Conservation (phyloP, 352 stramenopile species). For the Globisporangium camurandrum region DNA sequence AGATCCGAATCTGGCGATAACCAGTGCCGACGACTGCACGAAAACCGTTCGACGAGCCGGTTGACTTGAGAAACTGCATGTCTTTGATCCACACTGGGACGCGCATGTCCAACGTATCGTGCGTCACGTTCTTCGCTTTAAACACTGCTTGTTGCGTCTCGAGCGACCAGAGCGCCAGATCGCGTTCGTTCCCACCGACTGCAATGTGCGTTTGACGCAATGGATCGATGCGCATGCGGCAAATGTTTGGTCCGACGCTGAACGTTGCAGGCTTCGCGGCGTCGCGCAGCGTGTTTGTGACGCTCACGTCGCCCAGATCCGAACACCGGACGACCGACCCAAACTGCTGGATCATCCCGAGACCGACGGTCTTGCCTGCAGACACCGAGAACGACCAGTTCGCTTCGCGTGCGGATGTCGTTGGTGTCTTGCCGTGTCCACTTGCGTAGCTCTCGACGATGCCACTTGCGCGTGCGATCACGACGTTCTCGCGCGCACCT, state of each 20-base stretch:
- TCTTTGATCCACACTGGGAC: constrained; percentile 88
- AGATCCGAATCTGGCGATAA: constrained; percentile 76
- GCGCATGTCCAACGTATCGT: constrained; percentile 84
- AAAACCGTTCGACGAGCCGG: constrained; percentile 57
- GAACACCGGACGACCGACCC: constrained; percentile 69
- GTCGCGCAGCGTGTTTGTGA: constrained; percentile 38
- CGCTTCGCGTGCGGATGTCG: constrained; percentile 21
- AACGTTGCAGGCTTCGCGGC: constrained; percentile 34
- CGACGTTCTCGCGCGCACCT: constrained; percentile 34
- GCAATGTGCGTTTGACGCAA: constrained; percentile 46
- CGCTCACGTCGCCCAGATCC: constrained; percentile 38
- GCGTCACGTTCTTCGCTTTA: constrained; percentile 80
- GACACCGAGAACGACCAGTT: constrained; percentile 38
- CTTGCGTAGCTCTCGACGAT: constrained; percentile 60
- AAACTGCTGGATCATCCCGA: constrained; percentile 49
- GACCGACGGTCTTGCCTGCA: constrained; percentile 25
- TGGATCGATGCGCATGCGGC: constrained; percentile 47
- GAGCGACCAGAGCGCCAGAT: constrained; percentile 76
- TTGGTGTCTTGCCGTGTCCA: constrained; percentile 24
- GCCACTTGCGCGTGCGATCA: constrained; percentile 48
- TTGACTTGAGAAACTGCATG: constrained; percentile 51
- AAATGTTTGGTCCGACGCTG: constrained; percentile 42
- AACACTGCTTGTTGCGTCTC: constrained; percentile 74
- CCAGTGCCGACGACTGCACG: constrained; percentile 68
- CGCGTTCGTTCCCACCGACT: constrained; percentile 76